These are phyloP conservation scores for Malassezia dermatis DNA, from an alignment of 1,284 basidiomycete species.

Conservation along the genomic window DNA sequence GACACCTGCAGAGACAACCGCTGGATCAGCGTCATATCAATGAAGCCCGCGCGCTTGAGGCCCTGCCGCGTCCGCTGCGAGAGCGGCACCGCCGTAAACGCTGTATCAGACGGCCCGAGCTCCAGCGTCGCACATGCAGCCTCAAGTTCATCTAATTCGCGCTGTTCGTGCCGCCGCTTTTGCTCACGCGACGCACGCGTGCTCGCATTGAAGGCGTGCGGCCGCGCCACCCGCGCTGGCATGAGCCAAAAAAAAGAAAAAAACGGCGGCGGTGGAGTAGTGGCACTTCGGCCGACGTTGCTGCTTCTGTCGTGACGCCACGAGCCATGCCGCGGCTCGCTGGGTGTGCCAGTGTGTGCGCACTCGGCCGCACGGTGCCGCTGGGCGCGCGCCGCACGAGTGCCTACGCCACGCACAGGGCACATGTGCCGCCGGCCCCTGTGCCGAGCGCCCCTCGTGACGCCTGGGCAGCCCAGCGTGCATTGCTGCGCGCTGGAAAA, in stretches of 20 bases:
- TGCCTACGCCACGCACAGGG: background rate
- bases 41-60: slow-evolving; percentile 38
- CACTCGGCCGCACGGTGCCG: background rate
- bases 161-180: slow-evolving; percentile 32
- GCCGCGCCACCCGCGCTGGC: background rate
- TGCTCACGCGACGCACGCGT: slow-evolving; percentile 17
- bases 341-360: background rate
- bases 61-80: slow-evolving; percentile 32
- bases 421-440: background rate
- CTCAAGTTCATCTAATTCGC: slow-evolving; percentile 32
- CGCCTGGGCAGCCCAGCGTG: background rate
- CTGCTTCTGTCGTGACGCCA: background rate
- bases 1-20: slow-evolving; percentile 32
- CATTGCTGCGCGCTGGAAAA: background rate
- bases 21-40: slow-evolving; percentile 45
- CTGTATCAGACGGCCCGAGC: slow-evolving; percentile 11
- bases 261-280: background rate
- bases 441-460: background rate
- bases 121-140: slow-evolving; percentile 15
- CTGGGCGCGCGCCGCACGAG: background rate
- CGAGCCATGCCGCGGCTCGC: slow-evolving; percentile 4
- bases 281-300: slow-evolving; percentile 5
- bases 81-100: slow-evolving; percentile 36
- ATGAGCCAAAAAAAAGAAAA: slow-evolving; percentile 6
- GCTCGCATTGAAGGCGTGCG: slow-evolving; percentile 11